Evolutionary conservation across 2,329 filamentous ascomycete species (phyloP), one percentile per base, ranked within the genome.

Genomic region (Xylaria arbuscula): DNA sequence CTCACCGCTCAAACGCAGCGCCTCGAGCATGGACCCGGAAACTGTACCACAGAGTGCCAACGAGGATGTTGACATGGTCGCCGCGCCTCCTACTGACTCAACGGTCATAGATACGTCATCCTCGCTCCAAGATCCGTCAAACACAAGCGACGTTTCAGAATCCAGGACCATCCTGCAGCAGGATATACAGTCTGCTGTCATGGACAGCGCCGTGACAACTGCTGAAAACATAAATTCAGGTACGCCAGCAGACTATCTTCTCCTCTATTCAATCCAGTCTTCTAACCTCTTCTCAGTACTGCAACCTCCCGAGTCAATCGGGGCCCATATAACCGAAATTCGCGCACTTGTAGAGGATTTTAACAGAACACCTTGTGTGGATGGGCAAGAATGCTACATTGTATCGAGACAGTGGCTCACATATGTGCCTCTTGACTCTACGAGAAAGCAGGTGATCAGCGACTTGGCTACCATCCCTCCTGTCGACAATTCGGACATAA

Each of bases 401-500:
- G 88, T 98, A 4, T 97, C 94, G 1, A 87, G 86, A 59, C 85
- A 85, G 67, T 98, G 96, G 96, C 85, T 98, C 40, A 85, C 87
- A 65, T 88, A 89, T 67, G 93, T 96, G 67, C 87, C 91, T 28
- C 85, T 92, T 64, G 88, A 87, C 57, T 84, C 87, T 9, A 86
- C 88, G n/a, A 79, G 83, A 17, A 85, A 87, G 66, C 81, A 85
- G 60, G 85, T 84, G 22, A 84, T 86, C 70, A 85, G 87, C 68
- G 92, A 92, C 70, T 81, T 85, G n/a, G 77, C 84, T 11, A 74
- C 82, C 8, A 86, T 96, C 64, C 94, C 94, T 1, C 92, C 93
- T 0, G 87, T 98, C 38, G 93, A 98, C 83, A 98, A 98, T 77
- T 89, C 92, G 0, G 92, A 94, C 76, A 90, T 98, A 68, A 89